These are phyloP conservation scores for Colletotrichum sp. DNA, from an alignment of 2,329 filamentous ascomycete genomes.

Conservation along the genomic window DNA sequence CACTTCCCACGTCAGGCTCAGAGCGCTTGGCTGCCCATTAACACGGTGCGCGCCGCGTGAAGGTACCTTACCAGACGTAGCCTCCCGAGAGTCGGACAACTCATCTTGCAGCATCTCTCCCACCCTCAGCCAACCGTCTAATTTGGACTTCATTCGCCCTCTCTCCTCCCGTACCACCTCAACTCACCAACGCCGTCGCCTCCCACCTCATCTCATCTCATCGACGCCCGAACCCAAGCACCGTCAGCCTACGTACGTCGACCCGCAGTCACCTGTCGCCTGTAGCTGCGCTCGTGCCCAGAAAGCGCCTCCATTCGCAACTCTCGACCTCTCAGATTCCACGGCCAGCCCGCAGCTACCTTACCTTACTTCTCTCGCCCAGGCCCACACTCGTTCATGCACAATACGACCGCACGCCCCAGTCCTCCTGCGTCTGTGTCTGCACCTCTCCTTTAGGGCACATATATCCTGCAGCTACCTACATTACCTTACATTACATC, in stretches of 20 bases:
- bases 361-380: background rate
- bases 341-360: slow-evolving; percentile 2
- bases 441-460: slow-evolving; percentile 34
- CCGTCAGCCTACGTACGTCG: background rate
- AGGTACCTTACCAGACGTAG: background rate
- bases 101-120: slow-evolving; percentile 23
- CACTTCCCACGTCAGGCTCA: background rate
- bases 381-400: slow-evolving; percentile 37
- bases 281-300: background rate
- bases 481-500: slow-evolving; percentile 19
- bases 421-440: slow-evolving; percentile 20
- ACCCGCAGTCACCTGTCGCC: background rate
- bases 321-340: background rate
- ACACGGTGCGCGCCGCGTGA: slow-evolving; percentile 9
- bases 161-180: background rate
- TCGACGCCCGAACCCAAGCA: background rate
- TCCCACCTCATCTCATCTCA: background rate
- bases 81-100: slow-evolving; percentile 19
- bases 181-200: background rate
- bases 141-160: slow-evolving; percentile 11
- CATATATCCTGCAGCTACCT: slow-evolving; percentile 26
- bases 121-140: background rate
- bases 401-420: slow-evolving; percentile 27
- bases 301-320: slow-evolving; percentile 2
- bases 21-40: background rate